Conservation (phyloP, 1,139 yeast species). For the Yamadazyma trypodendri region DNA sequence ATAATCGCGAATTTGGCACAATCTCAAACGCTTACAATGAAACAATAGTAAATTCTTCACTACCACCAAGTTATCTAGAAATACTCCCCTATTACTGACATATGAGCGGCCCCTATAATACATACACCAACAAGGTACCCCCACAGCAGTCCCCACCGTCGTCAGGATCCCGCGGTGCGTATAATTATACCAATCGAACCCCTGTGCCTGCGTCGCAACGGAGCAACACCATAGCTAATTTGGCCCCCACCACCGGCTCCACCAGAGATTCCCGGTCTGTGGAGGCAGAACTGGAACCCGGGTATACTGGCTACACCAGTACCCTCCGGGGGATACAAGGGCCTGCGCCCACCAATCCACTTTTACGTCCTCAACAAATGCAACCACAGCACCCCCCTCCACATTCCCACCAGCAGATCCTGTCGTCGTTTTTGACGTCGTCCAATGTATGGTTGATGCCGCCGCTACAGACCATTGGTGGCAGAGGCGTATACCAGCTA, state of each 20-base stretch:
- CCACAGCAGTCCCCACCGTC: not conserved
- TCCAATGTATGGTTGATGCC: constrained; percentile 4
- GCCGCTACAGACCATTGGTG: not conserved
- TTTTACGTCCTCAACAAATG: not conserved
- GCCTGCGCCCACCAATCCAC: no score
- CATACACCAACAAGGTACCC: not conserved
- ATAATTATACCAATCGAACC: no score
- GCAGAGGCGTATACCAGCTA: not conserved
- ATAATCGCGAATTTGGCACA: not conserved
- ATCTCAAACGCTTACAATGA: not conserved
- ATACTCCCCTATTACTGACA: not conserved
- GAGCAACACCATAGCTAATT: no score
- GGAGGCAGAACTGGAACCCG: no score
- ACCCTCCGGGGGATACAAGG: no score
- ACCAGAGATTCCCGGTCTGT: no score
- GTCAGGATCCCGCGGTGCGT: no score
- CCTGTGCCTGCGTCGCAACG: no score
- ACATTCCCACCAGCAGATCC: not conserved
- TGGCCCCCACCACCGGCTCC: no score
- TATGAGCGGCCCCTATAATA: not conserved
- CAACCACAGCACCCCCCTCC: not conserved
- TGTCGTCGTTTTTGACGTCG: not conserved
- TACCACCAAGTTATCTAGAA: not conserved
- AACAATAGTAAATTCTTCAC: not conserved
- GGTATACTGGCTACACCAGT: not conserved